Base-by-base conservation (phyloP, 371 early-diverging fungal species). In the Mortierella sp. region DNA sequence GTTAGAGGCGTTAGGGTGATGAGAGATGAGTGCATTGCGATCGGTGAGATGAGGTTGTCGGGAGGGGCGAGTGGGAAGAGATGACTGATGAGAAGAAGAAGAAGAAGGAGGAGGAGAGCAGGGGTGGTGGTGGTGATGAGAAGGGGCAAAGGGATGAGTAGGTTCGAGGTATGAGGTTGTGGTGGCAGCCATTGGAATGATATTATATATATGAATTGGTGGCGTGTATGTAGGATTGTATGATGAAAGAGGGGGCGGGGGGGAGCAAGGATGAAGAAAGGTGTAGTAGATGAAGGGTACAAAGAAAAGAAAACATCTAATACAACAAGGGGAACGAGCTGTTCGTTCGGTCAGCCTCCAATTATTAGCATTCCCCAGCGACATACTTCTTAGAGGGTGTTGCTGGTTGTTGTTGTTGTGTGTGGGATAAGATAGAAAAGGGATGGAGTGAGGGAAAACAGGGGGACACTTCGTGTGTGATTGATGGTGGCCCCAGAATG, bases 1-100 rank as follows among this genome's bases (percentile, higher is more conserved):
- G 56, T 82, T 77, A 44, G 71, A 35, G 58, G 81, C 73, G 72
- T 81, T 74, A 38, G 81, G 77, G 60, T 68, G 82, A 56, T 82
- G 82, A 35, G 82, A 70, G 18, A 78, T 27, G 21, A 74, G 46
- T 8, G 77, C 32, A 48, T 49, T 70, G 70, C 72, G 58, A 54
- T 35, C 58, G 21, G 4, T 11, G 18, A 24, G 46, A 51, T 51
- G 51, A 51, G 21, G 21, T 18, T 35, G 63, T 16, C 14, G 49
- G 51, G 70, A 63, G 35, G 44, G n/a, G 21, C 18, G 27, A 41
- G 51, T 43, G 29, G 38, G 68, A 35, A 7, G 68, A 10, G 38
- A 68, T 18, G 38, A 38, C 18, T 6, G 65, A 38, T 65, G 38
- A 24, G 38, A 51, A 38, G 54, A 27, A 32, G 71, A 14, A 32